Evolutionary conservation across 768 basidiomycete genomes (phyloP).

Genomic region (Kondoa malvinella): DNA sequence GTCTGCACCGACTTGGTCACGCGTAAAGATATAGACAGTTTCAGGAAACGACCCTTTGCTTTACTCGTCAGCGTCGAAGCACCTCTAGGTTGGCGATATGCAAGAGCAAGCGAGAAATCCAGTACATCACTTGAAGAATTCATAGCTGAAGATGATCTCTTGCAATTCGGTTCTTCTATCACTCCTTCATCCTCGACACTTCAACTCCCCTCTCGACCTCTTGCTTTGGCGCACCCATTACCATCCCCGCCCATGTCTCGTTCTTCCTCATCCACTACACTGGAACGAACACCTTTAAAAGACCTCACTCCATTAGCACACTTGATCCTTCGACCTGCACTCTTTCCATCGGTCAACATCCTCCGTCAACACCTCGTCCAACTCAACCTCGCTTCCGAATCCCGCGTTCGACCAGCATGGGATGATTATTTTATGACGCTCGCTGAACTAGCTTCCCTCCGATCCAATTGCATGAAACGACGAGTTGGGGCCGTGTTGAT

Average conservation of each 20-base stretch:
- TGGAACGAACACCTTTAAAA: conserved; percentile 20
- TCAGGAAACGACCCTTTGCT: conserved; percentile 76
- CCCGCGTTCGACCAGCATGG: conserved; percentile 74
- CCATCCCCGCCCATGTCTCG: conserved; percentile 22
- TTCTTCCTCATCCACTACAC: conserved; percentile 7
- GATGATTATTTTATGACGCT: conserved; percentile 96
- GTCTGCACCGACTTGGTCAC: conserved; percentile 60
- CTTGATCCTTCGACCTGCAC: conserved; percentile 29
- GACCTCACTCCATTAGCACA: conserved; percentile 27
- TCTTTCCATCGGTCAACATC: conserved; percentile 36
- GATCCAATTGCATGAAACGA: conserved; percentile 36
- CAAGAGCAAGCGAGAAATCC: conserved; percentile 32
- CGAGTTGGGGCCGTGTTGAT: conserved; percentile 92
- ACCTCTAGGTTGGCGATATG: conserved; percentile 52
- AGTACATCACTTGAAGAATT: conserved; percentile 46
- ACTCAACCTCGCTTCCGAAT: conserved; percentile 51
- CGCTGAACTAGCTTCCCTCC: conserved; percentile 64
- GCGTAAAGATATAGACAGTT: conserved; percentile 44
- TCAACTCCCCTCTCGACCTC: conserved; percentile 5
- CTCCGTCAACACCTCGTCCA: conserved; percentile 56
- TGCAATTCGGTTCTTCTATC: conserved; percentile 42
- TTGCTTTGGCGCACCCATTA: conserved; percentile 4
- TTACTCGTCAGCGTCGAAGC: conserved; percentile 69
- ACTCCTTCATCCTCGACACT: conserved; percentile 13
- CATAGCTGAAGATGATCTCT: conserved; percentile 50